These are phyloP conservation scores for Epichloe sp. DNA, from an alignment of 2,329 filamentous ascomycete genomes.

Conservation along the genomic window DNA sequence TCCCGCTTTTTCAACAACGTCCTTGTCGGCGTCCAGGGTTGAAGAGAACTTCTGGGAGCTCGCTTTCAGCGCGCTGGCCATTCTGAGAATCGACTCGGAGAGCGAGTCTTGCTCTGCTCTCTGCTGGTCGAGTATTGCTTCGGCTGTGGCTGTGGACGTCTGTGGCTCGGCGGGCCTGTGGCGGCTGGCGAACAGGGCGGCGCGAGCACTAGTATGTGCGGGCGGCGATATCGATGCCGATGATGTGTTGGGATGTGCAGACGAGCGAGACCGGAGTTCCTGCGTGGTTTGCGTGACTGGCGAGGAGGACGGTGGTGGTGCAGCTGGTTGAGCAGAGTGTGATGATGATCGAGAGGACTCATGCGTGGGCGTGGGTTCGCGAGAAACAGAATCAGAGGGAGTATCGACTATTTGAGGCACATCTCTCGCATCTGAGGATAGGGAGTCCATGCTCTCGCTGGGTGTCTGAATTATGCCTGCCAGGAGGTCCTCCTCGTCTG, in stretches of 20 bases:
- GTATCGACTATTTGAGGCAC: slow-evolving; percentile 10
- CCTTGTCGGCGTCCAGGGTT: slow-evolving; percentile 59
- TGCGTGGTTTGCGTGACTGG: slow-evolving; percentile 21
- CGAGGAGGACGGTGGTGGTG: neutral
- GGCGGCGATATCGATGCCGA: slow-evolving; percentile 8
- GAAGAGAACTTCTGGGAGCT: slow-evolving; percentile 59
- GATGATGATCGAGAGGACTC: slow-evolving; percentile 6
- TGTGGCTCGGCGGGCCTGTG: slow-evolving; percentile 22
- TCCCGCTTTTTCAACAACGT: slow-evolving; percentile 56
- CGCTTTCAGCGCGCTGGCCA: slow-evolving; percentile 66
- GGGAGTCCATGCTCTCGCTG: slow-evolving; percentile 37
- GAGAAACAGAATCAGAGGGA: slow-evolving; percentile 6
- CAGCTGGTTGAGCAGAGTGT: slow-evolving; percentile 6
- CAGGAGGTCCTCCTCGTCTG: slow-evolving; percentile 44
- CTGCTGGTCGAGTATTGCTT: slow-evolving; percentile 63
- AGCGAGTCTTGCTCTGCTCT: slow-evolving; percentile 72
- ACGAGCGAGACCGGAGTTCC: slow-evolving; percentile 21
- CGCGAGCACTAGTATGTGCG: slow-evolving; percentile 25
- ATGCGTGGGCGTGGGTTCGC: slow-evolving; percentile 3
- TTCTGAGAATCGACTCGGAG: slow-evolving; percentile 65
- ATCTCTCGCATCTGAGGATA: slow-evolving; percentile 14
- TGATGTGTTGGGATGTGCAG: slow-evolving; percentile 4
- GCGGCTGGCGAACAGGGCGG: slow-evolving; percentile 31
- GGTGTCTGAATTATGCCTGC: slow-evolving; percentile 41
- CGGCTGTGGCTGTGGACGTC: slow-evolving; percentile 40